Evolutionary conservation across 129 eudicot genomes (phyloP).

Genomic region (Escallonia rubra): DNA sequence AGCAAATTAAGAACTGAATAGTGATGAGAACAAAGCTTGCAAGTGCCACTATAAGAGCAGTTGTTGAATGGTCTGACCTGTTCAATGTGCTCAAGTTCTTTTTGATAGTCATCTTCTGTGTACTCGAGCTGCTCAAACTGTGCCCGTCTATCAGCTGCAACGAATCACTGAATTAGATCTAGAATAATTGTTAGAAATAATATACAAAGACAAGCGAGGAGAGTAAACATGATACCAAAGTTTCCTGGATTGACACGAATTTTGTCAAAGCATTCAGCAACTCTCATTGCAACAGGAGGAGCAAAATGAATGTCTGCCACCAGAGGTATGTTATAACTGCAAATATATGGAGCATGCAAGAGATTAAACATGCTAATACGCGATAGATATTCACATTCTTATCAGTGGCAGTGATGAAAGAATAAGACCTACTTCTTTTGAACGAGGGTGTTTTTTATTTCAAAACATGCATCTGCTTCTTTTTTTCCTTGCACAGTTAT

Average conservation of each 20-base stretch:
- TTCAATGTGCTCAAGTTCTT: constrained; percentile 96
- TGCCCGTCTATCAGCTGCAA: constrained; percentile 93
- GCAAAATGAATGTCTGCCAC: constrained; percentile 99
- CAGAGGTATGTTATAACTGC: constrained; percentile 94
- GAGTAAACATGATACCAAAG: constrained; percentile 51
- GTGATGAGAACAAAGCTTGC: background rate
- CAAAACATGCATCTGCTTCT: constrained; percentile 98
- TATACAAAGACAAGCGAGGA: background rate
- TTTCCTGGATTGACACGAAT: constrained; percentile 98
- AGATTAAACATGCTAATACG: background rate
- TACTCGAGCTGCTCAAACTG: constrained; percentile 88
- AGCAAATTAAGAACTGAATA: background rate
- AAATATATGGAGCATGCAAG: constrained; percentile 9
- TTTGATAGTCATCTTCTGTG: constrained; percentile 89
- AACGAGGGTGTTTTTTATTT: constrained; percentile 80
- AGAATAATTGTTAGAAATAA: constrained; percentile 3
- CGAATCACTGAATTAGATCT: constrained; percentile 13
- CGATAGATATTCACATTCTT: background rate
- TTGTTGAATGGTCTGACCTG: constrained; percentile 40
- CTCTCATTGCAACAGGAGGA: constrained; percentile 86
- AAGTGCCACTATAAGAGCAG: background rate
- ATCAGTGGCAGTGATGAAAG: background rate
- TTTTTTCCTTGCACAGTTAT: constrained; percentile 91
- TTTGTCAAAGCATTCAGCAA: constrained; percentile 97
- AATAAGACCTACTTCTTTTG: constrained; percentile 70